Percentiles rank a stretch among this genome's conserved stretches.
Evolutionary conservation across 2,329 filamentous ascomycete species (phyloP).

Genomic region (Sclerotiophoma versabilis): DNA sequence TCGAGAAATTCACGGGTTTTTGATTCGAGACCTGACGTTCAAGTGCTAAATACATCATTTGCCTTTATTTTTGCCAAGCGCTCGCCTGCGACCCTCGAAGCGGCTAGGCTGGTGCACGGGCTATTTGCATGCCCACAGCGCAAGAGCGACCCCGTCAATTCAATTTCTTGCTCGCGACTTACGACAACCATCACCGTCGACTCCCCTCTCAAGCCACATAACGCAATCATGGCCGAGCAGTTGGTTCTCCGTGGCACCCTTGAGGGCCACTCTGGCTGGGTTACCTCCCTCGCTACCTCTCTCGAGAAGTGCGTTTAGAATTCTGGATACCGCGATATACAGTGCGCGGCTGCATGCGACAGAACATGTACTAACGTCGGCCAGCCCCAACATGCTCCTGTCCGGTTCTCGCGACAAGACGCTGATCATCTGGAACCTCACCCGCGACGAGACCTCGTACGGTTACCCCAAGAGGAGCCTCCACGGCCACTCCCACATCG

Average conservation of each 20-base stretch:
- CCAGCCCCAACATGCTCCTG: conserved; percentile 98
- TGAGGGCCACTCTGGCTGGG: conserved; percentile 99
- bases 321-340: conserved; percentile 3
- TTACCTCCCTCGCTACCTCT: conserved; percentile 97
- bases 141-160: conserved; percentile 16
- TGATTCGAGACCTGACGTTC: neutral
- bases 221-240: conserved; percentile 80
- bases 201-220: conserved; percentile 46
- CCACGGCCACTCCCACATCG: conserved; percentile 99
- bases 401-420: conserved; percentile 98
- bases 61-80: neutral
- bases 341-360: conserved; percentile 20
- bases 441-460: conserved; percentile 97
- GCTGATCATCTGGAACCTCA: conserved; percentile 99
- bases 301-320: conserved; percentile 80
- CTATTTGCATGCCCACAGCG: conserved; percentile 2
- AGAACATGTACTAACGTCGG: conserved; percentile 40
- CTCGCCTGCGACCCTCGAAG: conserved; percentile 6
- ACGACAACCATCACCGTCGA: conserved; percentile 38
- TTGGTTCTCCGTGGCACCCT: conserved; percentile 96
- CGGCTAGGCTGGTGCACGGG: conserved; percentile 1
- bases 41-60: neutral
- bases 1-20: too few species aligned
- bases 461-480: conserved; percentile 99
- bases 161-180: conserved; percentile 28